Percentiles rank a stretch among this genome's conserved stretches.
These are phyloP conservation scores for Oryza brachyantha DNA, from an alignment of 176 grass and related monocot genomes.

Conservation along the genomic window DNA sequence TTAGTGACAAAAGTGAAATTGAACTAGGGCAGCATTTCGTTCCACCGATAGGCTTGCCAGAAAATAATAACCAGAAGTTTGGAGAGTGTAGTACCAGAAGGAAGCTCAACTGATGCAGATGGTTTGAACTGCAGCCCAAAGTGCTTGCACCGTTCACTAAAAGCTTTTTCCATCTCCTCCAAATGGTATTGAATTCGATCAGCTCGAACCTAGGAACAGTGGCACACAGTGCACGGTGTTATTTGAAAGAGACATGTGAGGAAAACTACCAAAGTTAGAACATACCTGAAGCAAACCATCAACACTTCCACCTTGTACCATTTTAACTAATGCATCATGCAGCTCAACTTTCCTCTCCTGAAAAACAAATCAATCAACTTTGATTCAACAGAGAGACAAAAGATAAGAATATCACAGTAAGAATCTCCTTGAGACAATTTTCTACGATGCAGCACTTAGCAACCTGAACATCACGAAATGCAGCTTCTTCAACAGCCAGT, in stretches of 20 bases:
- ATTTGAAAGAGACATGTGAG: conserved; percentile 14
- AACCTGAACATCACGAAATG: conserved; percentile 92
- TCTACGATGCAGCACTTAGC: conserved; percentile 16
- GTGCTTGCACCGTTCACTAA: conserved; percentile 90
- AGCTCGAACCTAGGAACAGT: conserved; percentile 72
- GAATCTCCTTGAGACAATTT: background rate
- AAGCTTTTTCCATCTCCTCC: conserved; percentile 91
- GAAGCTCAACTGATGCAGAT: conserved; percentile 79
- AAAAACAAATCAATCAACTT: conserved; percentile 24
- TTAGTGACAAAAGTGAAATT: background rate
- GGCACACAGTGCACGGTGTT: background rate
- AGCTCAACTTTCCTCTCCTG: conserved; percentile 97
- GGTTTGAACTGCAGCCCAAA: conserved; percentile 77
- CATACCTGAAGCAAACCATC: conserved; percentile 98
- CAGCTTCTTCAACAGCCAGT: conserved; percentile 76
- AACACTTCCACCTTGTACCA: conserved; percentile 96
- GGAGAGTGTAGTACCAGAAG: conserved; percentile 59
- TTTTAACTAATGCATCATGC: conserved; percentile 88
- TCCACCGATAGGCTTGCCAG: background rate
- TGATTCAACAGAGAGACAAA: conserved; percentile 15
- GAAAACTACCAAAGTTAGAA: conserved; percentile 26
- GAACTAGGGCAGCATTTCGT: conserved; percentile 2
- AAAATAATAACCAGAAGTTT: conserved; percentile 11
- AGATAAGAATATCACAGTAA: conserved; percentile 16
- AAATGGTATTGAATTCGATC: conserved; percentile 96